Percentiles rank a stretch among this genome's conserved stretches.
These are phyloP conservation scores for Carex scoparia DNA, from an alignment of 176 grass and related monocot species.

Conservation along the genomic window DNA sequence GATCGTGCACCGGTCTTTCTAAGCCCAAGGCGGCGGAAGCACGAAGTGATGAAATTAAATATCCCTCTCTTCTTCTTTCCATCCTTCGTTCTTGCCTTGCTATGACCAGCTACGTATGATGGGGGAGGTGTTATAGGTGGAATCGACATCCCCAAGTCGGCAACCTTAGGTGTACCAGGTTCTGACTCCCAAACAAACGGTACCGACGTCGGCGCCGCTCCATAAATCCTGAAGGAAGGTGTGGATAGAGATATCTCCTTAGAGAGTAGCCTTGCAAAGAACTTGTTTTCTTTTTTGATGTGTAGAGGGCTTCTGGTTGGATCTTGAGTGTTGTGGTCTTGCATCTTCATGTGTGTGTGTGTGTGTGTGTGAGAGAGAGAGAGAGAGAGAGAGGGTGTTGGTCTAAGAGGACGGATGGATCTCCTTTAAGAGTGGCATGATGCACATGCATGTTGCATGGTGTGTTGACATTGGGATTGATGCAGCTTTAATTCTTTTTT, in stretches of 20 bases:
- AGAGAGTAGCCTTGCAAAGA: conserved; percentile 76
- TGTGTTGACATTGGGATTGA: conserved; percentile 27
- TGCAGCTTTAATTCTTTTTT: conserved; percentile 20
- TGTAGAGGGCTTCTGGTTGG: conserved; percentile 50
- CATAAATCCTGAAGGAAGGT: conserved; percentile 70
- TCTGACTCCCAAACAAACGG: conserved; percentile 90
- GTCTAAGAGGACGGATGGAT: conserved; percentile 9
- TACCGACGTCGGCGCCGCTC: conserved; percentile 51
- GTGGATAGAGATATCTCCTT: conserved; percentile 60
- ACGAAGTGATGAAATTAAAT: conserved; percentile 32
- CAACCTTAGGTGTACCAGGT: conserved; percentile 66
- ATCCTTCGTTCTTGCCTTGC: conserved; percentile 1
- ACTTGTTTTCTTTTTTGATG: conserved; percentile 73
- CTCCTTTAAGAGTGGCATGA: conserved; percentile 21
- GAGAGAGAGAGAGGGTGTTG: background rate
- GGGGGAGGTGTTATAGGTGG: conserved; percentile 66
- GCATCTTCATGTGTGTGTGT: background rate
- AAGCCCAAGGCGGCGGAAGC: conserved; percentile 30
- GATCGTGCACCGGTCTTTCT: conserved; percentile 20
- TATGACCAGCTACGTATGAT: conserved; percentile 37
- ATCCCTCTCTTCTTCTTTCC: conserved; percentile 15
- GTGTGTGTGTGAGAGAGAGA: background rate
- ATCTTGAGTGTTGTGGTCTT: conserved; percentile 6
- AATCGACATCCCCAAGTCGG: background rate
- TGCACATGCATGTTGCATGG: conserved; percentile 27